Evolutionary conservation across 2,329 filamentous ascomycete species (phyloP), one percentile per base, ranked within the genome.

Genomic region (Ceratocystis variospora): DNA sequence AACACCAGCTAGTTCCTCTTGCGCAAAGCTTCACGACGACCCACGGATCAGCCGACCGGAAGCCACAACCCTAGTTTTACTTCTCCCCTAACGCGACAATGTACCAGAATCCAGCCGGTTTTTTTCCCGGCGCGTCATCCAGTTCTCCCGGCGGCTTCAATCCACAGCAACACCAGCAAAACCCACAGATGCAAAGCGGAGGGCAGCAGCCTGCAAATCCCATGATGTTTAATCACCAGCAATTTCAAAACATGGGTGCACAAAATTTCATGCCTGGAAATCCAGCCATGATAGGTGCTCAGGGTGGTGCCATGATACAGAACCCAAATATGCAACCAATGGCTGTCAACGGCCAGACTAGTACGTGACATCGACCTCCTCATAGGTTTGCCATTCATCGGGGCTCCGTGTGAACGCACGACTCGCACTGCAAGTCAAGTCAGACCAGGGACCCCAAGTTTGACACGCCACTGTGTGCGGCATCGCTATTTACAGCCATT

Each of bases 241-340:
- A 64, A 31, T 67, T 67, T 33, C 66, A 65, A 19, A 67, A 67
- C 50, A 83, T 84, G 80, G 76, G 75, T 65, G 75, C 77, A 66
- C 81, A 83, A 72, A 76, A 75, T 69, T 84, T 82, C 70, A 77
- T 77, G 62, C 78, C 78, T 61, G 79, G 77, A 70, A 66, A 63
- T 70, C 76, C 78, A 64, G 76, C 81, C 74, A 82, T 84, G 80
- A 83, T 83, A 78, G 74, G 75, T 69, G 80, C 79, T 50, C 78
- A 79, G 75, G 79, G 77, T 74, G 81, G 79, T 8, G 8, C 33
- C 72, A 85, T 86, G 82, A 85, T 86, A 83, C 83, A 82, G 75
- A 83, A 80, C 73, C 74, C 81, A 71, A 79, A 76, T 72, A 83
- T 84, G 81, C 79, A 78, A 69, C 81, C 81, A 73, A 83, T 84